These are phyloP conservation scores for Chytriomyces hyalinus DNA, from an alignment of 192 early-diverging fungal genomes.

Conservation along the genomic window DNA sequence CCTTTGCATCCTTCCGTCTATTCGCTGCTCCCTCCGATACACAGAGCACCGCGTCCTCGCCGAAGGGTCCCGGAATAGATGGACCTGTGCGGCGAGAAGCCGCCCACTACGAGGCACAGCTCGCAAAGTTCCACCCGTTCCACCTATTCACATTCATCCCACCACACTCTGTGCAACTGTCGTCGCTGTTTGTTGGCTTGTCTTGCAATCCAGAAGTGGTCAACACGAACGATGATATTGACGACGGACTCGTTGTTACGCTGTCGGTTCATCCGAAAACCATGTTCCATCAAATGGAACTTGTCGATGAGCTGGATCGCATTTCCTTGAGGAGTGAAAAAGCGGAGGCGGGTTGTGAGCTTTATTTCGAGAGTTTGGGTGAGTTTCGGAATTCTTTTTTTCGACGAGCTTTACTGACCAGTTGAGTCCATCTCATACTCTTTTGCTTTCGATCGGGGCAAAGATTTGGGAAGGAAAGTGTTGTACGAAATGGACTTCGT, in stretches of 20 bases:
- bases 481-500: conserved; percentile 52
- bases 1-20: conserved; percentile 28
- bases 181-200: conserved; percentile 16
- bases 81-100: not conserved
- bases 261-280: conserved; percentile 42
- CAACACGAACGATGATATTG: conserved; percentile 24
- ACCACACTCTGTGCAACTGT: not conserved
- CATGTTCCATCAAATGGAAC: conserved; percentile 43
- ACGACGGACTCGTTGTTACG: conserved; percentile 32
- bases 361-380: conserved; percentile 48
- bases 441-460: conserved; percentile 2
- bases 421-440: not conserved
- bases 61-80: not conserved
- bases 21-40: conserved; percentile 5
- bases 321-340: conserved; percentile 44
- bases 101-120: not conserved
- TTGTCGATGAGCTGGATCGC: conserved; percentile 45
- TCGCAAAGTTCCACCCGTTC: not conserved
- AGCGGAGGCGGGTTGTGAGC: conserved; percentile 44
- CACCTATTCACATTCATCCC: conserved; percentile 11
- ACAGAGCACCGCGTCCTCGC: not conserved
- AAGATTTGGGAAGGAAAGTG: conserved; percentile 43
- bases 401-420: not conserved
- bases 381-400: conserved; percentile 4
- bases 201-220: conserved; percentile 25